phyloP scores from a whole-genome alignment of 768 basidiomycete genomes.

The Boletus rubropictus region DNA sequence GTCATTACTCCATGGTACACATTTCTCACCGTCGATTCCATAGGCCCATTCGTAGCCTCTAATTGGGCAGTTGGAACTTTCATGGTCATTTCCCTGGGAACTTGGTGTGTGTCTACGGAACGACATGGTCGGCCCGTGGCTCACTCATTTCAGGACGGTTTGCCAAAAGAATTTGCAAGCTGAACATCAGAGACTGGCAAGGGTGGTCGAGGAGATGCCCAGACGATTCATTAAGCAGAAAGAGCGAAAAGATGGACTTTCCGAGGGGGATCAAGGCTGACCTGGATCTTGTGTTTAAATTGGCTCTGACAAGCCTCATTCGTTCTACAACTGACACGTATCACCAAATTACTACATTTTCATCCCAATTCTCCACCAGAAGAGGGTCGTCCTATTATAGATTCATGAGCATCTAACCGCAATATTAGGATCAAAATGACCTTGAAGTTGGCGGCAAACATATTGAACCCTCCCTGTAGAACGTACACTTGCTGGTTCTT shows the following conservation, averaged over 20 bases:
- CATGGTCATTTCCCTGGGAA: constrained; percentile 56
- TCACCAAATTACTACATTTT: constrained; percentile 49
- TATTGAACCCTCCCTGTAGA: constrained; percentile 65
- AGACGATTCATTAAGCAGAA: constrained; percentile 45
- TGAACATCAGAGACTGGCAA: constrained; percentile 51
- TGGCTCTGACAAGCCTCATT: neutral
- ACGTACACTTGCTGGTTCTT: constrained; percentile 55
- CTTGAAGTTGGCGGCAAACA: constrained; percentile 67
- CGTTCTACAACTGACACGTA: constrained; percentile 14
- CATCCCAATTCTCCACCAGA: constrained; percentile 75
- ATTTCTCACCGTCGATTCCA: constrained; percentile 4
- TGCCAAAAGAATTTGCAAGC: constrained; percentile 52
- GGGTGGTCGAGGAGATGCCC: constrained; percentile 58
- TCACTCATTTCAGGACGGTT: constrained; percentile 45
- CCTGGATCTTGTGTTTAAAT: neutral
- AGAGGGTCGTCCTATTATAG: constrained; percentile 50
- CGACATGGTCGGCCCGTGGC: constrained; percentile 1
- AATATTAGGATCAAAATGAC: constrained; percentile 27
- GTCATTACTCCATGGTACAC: neutral
- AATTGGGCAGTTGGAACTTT: constrained; percentile 81
- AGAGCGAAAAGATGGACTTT: constrained; percentile 27
- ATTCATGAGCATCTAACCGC: neutral
- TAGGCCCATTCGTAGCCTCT: constrained; percentile 57
- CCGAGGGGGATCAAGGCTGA: constrained; percentile 7
- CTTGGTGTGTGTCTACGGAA: constrained; percentile 48